These are phyloP conservation scores for Colletotrichum tropicicola DNA, from an alignment of 2,329 filamentous ascomycete genomes.

Conservation along the genomic window DNA sequence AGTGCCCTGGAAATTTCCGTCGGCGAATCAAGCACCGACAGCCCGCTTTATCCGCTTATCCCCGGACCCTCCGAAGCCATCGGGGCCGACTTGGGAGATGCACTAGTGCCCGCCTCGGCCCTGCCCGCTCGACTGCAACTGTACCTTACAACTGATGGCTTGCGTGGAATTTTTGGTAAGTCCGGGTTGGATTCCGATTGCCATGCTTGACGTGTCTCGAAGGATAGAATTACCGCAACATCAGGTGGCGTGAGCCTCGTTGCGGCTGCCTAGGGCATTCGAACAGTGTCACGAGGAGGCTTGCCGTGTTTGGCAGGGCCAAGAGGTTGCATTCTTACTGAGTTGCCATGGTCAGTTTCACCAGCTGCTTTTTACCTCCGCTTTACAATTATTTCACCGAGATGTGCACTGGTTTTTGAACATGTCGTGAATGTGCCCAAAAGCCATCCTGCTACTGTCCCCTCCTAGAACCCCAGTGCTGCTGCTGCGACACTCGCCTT, in stretches of 20 bases:
- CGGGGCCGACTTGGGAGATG: conserved; percentile 19
- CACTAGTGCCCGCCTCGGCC: conserved; percentile 12
- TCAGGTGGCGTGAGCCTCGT: background rate
- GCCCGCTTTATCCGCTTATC: conserved; percentile 23
- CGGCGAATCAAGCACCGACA: conserved; percentile 19
- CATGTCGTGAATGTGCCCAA: background rate
- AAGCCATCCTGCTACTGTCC: too few relatives aligned
- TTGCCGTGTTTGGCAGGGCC: conserved; percentile 1
- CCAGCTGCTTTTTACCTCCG: background rate
- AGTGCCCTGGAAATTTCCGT: conserved; percentile 2
- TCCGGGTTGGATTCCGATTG: background rate
- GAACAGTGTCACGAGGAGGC: background rate
- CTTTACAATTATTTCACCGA: background rate
- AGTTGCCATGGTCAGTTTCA: background rate
- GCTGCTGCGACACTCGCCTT: background rate
- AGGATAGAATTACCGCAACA: background rate
- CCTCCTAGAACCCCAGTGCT: too few relatives aligned
- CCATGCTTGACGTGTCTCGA: background rate
- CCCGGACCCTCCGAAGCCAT: conserved; percentile 8
- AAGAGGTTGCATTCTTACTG: background rate
- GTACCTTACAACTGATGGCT: background rate
- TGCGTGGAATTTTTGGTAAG: background rate
- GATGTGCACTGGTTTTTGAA: background rate
- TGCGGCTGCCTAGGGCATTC: background rate
- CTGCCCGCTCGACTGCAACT: background rate